These are phyloP conservation scores for Mentha longifolia DNA, from an alignment of 257 asterid species.

Conservation along the genomic window DNA sequence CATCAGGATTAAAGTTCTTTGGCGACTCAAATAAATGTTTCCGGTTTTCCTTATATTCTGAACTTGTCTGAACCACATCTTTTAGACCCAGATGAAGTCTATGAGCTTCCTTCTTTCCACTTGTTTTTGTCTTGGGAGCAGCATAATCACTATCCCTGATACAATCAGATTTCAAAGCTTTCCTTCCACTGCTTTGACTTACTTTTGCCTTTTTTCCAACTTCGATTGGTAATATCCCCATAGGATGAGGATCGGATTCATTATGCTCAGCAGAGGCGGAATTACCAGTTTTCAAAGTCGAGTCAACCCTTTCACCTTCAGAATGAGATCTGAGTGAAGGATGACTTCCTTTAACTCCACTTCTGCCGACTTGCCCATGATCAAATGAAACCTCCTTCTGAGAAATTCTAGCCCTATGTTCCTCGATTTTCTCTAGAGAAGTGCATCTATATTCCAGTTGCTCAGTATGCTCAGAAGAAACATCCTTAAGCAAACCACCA, in stretches of 20 bases:
- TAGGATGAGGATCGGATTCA: conserved; percentile 36
- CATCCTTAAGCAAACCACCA: conserved; percentile 38
- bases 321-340: conserved; percentile 38
- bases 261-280: conserved; percentile 42
- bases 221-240: conserved; percentile 45
- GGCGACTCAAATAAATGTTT: conserved; percentile 39
- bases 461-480: conserved; percentile 38
- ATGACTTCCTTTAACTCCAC: conserved; percentile 35
- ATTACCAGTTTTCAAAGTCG: conserved; percentile 38
- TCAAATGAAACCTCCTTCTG: conserved; percentile 45
- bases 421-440: conserved; percentile 43
- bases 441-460: conserved; percentile 42
- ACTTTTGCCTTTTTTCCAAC: conserved; percentile 55
- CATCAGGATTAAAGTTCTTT: conserved; percentile 52
- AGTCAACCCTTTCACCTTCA: conserved; percentile 46
- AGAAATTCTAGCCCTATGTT: conserved; percentile 35
- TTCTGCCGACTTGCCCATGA: conserved; percentile 38
- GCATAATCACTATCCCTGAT: conserved; percentile 42
- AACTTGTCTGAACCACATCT: conserved; percentile 29
- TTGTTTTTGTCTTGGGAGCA: conserved; percentile 41
- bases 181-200: conserved; percentile 50
- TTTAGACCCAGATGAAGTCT: conserved; percentile 35
- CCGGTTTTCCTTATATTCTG: conserved; percentile 39
- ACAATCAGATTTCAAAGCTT: conserved; percentile 42
- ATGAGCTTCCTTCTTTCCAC: conserved; percentile 48